Conservation (phyloP, 441 rosid genomes). For the Mallotus japonicus region DNA sequence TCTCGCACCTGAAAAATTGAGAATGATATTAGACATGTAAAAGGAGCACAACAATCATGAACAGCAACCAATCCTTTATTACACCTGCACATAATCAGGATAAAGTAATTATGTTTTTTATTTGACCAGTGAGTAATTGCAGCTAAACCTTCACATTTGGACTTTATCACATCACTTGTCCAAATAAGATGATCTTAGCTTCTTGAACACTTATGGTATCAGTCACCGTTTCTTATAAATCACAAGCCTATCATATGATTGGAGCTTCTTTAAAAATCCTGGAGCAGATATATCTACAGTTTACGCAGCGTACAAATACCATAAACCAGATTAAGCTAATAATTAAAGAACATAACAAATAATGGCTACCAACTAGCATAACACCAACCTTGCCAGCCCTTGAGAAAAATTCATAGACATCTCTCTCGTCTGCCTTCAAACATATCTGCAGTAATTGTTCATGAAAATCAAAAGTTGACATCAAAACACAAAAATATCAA, state of each 20-base stretch:
- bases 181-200: neutral
- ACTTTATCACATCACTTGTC: neutral
- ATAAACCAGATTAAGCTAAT: neutral
- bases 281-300: neutral
- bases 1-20: slow-evolving; percentile 76
- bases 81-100: neutral
- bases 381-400: slow-evolving; percentile 93
- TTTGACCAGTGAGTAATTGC: too few relatives aligned
- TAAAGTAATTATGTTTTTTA: neutral
- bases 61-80: neutral
- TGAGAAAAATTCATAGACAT: slow-evolving; percentile 92
- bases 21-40: slow-evolving; percentile 4
- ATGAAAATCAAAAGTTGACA: slow-evolving; percentile 16
- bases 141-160: neutral
- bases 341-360: neutral
- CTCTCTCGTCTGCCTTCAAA: slow-evolving; percentile 94
- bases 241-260: neutral
- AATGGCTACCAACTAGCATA: slow-evolving; percentile 2
- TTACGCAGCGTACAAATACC: neutral
- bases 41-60: neutral
- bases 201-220: neutral
- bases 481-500: neutral
- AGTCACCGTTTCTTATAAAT: neutral
- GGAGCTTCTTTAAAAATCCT: neutral
- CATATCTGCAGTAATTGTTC: slow-evolving; percentile 53